phyloP scores from a whole-genome alignment of 768 basidiomycete genomes.

The Termitomyces sp. region DNA sequence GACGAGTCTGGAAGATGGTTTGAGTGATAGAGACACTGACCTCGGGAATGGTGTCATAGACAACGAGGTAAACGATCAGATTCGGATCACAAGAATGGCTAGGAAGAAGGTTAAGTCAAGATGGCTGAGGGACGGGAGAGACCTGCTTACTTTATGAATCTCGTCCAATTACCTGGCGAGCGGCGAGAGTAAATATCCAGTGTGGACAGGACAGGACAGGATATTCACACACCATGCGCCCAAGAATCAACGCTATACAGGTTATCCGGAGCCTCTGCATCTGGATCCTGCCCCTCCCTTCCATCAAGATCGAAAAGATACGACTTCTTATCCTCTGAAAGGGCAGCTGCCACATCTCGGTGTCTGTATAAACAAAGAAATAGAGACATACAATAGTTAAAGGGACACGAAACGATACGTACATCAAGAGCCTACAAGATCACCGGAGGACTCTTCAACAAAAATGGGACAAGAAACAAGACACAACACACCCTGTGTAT shows the following conservation, averaged over 20 bases:
- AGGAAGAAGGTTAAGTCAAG: background rate
- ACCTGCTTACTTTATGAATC: constrained; percentile 62
- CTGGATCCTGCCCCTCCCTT: constrained; percentile 37
- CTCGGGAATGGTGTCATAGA: constrained; percentile 58
- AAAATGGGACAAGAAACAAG: background rate
- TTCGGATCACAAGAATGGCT: constrained; percentile 73
- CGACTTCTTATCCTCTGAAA: constrained; percentile 32
- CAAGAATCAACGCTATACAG: constrained; percentile 57
- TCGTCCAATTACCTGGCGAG: constrained; percentile 66
- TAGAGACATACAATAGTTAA: background rate
- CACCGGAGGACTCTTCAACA: background rate
- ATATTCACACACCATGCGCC: constrained; percentile 38
- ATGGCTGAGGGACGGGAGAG: background rate
- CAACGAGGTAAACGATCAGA: constrained; percentile 50
- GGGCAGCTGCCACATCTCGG: constrained; percentile 36
- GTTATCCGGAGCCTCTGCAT: constrained; percentile 24
- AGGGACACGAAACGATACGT: constrained; percentile 12
- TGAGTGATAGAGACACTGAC: constrained; percentile 27
- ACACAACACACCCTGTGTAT: constrained; percentile 60
- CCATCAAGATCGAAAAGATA: constrained; percentile 68
- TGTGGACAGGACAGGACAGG: background rate
- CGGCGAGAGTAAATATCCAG: background rate
- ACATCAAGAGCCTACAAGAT: constrained; percentile 42
- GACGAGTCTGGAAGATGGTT: background rate
- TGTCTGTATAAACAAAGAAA: constrained; percentile 24